These are phyloP conservation scores for Stropharia rugosoannulata DNA, from an alignment of 768 basidiomycete genomes.

Conservation along the genomic window DNA sequence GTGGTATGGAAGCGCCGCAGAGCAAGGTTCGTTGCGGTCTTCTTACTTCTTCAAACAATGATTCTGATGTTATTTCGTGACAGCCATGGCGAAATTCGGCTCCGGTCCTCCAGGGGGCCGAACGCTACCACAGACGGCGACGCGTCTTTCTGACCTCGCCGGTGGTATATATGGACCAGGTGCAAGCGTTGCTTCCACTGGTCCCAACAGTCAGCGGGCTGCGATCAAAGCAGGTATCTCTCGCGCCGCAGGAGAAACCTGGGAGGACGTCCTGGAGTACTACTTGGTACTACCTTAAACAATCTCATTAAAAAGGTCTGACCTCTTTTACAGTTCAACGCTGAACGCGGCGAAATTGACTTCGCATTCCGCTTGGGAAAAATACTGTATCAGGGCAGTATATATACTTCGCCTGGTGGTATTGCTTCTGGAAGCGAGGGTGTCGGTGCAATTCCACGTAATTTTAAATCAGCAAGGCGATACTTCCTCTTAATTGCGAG, in stretches of 20 bases:
- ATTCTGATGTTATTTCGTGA: not conserved
- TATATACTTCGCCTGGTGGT: slow-evolving; percentile 79
- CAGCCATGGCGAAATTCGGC: slow-evolving; percentile 78
- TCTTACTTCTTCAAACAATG: not conserved
- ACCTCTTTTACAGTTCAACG: slow-evolving; percentile 70
- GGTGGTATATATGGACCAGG: slow-evolving; percentile 96
- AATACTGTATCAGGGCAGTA: slow-evolving; percentile 94
- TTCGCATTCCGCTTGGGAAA: slow-evolving; percentile 93
- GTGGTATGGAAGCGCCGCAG: slow-evolving; percentile 91
- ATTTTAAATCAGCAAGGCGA: slow-evolving; percentile 69
- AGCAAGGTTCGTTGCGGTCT: slow-evolving; percentile 55
- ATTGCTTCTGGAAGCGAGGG: slow-evolving; percentile 87
- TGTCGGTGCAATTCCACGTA: slow-evolving; percentile 84
- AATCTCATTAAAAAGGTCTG: slow-evolving; percentile 4
- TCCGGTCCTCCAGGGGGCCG: slow-evolving; percentile 91
- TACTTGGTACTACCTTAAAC: slow-evolving; percentile 59
- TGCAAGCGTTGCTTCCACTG: slow-evolving; percentile 91
- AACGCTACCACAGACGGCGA: slow-evolving; percentile 78
- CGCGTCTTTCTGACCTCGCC: slow-evolving; percentile 82
- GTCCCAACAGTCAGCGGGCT: slow-evolving; percentile 65
- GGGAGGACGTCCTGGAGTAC: slow-evolving; percentile 91
- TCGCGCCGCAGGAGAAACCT: slow-evolving; percentile 87
- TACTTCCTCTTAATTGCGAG: slow-evolving; percentile 88
- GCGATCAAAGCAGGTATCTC: slow-evolving; percentile 84
- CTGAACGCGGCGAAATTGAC: slow-evolving; percentile 85